A percentile compares a stretch with the other conserved stretches of the same genome.
Conservation (phyloP, 306 rosid species). For the Alnus glutinosa region DNA sequence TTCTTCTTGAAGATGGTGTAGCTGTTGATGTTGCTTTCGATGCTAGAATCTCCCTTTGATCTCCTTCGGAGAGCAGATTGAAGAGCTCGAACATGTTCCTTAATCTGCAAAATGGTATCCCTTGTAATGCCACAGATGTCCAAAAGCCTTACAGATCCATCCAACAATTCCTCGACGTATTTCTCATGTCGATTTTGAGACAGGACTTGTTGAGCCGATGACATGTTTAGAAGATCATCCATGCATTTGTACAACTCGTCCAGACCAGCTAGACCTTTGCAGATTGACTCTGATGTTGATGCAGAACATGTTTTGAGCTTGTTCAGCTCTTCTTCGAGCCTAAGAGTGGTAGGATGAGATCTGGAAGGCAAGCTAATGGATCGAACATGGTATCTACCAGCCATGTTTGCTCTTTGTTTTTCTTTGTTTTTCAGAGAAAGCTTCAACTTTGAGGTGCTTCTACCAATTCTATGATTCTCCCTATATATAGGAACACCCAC, state of each 20-base stretch:
- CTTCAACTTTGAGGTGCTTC: slow-evolving; percentile 13
- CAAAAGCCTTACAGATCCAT: slow-evolving; percentile 59
- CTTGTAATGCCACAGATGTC: slow-evolving; percentile 62
- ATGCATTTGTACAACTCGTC: slow-evolving; percentile 49
- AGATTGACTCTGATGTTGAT: slow-evolving; percentile 42
- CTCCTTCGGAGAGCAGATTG: slow-evolving; percentile 66
- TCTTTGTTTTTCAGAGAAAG: slow-evolving; percentile 1
- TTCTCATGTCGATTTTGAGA: slow-evolving; percentile 40
- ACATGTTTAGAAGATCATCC: slow-evolving; percentile 58
- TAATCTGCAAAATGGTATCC: slow-evolving; percentile 47
- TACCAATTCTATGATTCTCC: slow-evolving; percentile 13
- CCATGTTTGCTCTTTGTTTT: slow-evolving; percentile 38
- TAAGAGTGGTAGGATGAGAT: slow-evolving; percentile 56
- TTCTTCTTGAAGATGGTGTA: slow-evolving; percentile 47
- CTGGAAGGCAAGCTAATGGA: slow-evolving; percentile 68
- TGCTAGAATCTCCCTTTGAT: slow-evolving; percentile 44
- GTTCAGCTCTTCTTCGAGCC: slow-evolving; percentile 51
- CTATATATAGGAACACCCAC: slow-evolving; percentile 19
- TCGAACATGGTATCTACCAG: slow-evolving; percentile 40
- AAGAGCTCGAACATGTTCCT: slow-evolving; percentile 54
- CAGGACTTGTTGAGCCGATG: slow-evolving; percentile 54
- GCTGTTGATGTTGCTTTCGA: slow-evolving; percentile 41
- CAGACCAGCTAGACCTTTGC: slow-evolving; percentile 36
- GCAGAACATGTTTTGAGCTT: slow-evolving; percentile 38
- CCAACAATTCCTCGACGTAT: slow-evolving; percentile 54